Evolutionary conservation across 306 rosid genomes (phyloP).

Genomic region (Spatholobus suberectus): DNA sequence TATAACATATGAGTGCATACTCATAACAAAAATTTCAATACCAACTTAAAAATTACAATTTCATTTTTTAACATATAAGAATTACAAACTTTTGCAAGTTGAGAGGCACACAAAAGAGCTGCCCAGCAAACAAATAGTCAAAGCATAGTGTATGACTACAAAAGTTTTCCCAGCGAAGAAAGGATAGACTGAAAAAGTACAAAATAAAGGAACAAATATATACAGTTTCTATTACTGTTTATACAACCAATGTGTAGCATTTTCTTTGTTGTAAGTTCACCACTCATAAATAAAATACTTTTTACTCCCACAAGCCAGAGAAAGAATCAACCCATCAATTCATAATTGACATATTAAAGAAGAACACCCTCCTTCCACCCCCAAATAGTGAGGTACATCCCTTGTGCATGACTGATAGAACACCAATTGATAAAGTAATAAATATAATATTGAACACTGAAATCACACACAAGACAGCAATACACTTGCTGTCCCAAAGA

Average conservation of each 20-base stretch:
- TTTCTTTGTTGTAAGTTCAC: constrained; percentile 8
- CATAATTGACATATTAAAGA: constrained; percentile 4
- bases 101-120: not conserved
- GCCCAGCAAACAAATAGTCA: not conserved
- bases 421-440: not conserved
- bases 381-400: too few species aligned
- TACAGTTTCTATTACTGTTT: not conserved
- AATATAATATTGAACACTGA: not conserved
- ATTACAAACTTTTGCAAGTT: constrained; percentile 15
- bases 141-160: constrained; percentile 16
- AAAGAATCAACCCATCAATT: constrained; percentile 29
- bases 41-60: not conserved
- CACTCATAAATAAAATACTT: not conserved
- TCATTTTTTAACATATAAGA: not conserved
- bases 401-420: not conserved
- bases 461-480: not conserved
- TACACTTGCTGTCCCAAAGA: too few species aligned
- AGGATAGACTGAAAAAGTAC: not conserved
- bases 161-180: not conserved
- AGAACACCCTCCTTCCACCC: too few species aligned
- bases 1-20: constrained; percentile 24
- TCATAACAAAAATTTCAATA: not conserved
- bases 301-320: constrained; percentile 16
- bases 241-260: not conserved
- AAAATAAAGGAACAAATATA: not conserved